phyloP scores from a whole-genome alignment of 192 early-diverging fungal genomes.

The Coemansia sp. region DNA sequence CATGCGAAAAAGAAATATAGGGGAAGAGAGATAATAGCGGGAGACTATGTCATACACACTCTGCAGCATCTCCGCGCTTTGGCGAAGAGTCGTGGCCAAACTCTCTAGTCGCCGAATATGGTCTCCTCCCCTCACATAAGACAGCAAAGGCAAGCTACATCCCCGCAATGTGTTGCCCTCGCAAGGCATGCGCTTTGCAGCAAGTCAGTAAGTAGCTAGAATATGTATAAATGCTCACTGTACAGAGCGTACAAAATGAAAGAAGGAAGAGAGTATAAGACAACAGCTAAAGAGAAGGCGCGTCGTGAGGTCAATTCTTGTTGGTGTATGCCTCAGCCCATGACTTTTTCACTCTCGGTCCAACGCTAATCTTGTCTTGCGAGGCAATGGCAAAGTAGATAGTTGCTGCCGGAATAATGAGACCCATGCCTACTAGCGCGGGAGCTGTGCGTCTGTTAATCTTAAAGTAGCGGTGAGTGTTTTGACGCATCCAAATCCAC shows the following conservation, averaged over 20 bases:
- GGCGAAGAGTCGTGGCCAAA: not conserved
- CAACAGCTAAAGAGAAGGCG: not conserved
- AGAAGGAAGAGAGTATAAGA: not conserved
- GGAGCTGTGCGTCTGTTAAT: conserved; percentile 51
- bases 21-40: not conserved
- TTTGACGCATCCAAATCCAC: conserved; percentile 57
- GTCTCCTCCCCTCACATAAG: not conserved
- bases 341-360: conserved; percentile 38
- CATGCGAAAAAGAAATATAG: not conserved
- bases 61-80: conserved; percentile 4
- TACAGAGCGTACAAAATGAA: not conserved
- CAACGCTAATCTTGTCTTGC: conserved; percentile 39
- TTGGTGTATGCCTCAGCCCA: conserved; percentile 49
- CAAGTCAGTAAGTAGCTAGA: not conserved
- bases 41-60: not conserved
- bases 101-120: not conserved
- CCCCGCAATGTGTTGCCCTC: not conserved
- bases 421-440: conserved; percentile 38
- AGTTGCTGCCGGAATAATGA: conserved; percentile 31
- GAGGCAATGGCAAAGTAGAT: conserved; percentile 28
- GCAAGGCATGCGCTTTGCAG: not conserved
- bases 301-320: conserved; percentile 14
- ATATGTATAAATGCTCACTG: conserved; percentile 1
- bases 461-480: conserved; percentile 56
- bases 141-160: not conserved